Conservation (phyloP, 352 stramenopile species). For the Phytophthora idaei region DNA sequence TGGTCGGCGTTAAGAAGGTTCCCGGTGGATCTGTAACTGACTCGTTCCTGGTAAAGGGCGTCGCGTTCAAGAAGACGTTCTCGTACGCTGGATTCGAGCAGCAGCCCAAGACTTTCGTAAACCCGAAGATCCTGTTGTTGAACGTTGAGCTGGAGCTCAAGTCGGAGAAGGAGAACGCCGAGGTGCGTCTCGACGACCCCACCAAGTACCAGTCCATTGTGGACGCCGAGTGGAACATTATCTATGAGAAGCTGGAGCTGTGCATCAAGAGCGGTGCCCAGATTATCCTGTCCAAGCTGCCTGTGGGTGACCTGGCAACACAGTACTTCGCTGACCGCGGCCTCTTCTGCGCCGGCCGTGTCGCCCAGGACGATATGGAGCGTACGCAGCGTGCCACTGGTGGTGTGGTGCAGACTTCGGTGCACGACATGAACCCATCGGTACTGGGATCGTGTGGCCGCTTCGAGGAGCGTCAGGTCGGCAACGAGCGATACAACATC, state of each 20-base stretch:
- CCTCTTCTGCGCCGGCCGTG: slow-evolving; percentile 97
- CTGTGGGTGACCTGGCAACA: slow-evolving; percentile 96
- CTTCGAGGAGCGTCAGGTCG: slow-evolving; percentile 98
- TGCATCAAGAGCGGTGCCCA: slow-evolving; percentile 93
- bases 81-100: slow-evolving; percentile 99
- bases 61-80: slow-evolving; percentile 99
- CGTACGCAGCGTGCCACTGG: slow-evolving; percentile 96
- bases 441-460: slow-evolving; percentile 94
- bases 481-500: slow-evolving; percentile 98
- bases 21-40: slow-evolving; percentile 97
- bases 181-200: slow-evolving; percentile 98
- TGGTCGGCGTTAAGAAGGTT: slow-evolving; percentile 99
- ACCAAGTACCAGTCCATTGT: slow-evolving; percentile 99
- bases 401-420: slow-evolving; percentile 93
- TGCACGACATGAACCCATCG: slow-evolving; percentile 90
- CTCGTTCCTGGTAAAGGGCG: slow-evolving; percentile 97
- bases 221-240: slow-evolving; percentile 99
- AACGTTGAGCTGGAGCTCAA: slow-evolving; percentile 99
- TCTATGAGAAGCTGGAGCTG: slow-evolving; percentile 98
- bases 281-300: slow-evolving; percentile 98
- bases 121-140: slow-evolving; percentile 97
- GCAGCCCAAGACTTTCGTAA: slow-evolving; percentile 98
- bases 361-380: slow-evolving; percentile 97
- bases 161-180: slow-evolving; percentile 99
- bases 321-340: slow-evolving; percentile 99